phyloP scores from a whole-genome alignment of 1,284 basidiomycete genomes.

The Macrocybe sp. region DNA sequence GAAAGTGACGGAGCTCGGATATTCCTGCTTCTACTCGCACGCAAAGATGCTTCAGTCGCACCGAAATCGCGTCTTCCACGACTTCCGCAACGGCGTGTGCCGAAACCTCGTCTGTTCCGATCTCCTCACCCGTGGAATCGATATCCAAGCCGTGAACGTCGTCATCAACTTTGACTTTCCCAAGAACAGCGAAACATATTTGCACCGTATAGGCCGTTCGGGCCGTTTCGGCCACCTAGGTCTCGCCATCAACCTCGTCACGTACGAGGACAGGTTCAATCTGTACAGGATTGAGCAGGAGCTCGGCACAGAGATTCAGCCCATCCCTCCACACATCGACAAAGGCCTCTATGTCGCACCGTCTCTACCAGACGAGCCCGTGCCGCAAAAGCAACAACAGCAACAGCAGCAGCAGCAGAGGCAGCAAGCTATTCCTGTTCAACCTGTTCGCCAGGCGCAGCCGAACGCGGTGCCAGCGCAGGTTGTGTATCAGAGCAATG shows the following conservation, averaged over 20 bases:
- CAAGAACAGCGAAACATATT: constrained; percentile 97
- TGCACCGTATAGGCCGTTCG: constrained; percentile 96
- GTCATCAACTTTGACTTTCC: constrained; percentile 99
- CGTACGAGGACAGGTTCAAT: constrained; percentile 97
- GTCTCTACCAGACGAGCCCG: constrained; percentile 41
- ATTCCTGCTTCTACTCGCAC: constrained; percentile 99
- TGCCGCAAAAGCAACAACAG: constrained; percentile 30
- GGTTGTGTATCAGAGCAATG: constrained; percentile 19
- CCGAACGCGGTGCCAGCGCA: constrained; percentile 15
- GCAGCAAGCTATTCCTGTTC: constrained; percentile 13
- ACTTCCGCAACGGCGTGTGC: constrained; percentile 97
- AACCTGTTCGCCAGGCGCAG: constrained; percentile 14
- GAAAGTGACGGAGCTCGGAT: constrained; percentile 98
- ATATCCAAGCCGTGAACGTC: constrained; percentile 99
- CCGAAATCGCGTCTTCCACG: constrained; percentile 99
- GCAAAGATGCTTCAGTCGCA: constrained; percentile 99
- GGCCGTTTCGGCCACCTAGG: constrained; percentile 97
- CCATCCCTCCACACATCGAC: constrained; percentile 91
- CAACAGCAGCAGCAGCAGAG: constrained; percentile 23
- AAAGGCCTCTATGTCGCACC: constrained; percentile 91
- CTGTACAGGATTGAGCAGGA: constrained; percentile 98
- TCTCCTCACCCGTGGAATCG: constrained; percentile 97
- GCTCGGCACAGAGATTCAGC: constrained; percentile 95
- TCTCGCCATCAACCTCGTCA: constrained; percentile 94
- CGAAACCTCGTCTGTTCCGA: constrained; percentile 97